A percentile compares a stretch with the other conserved stretches of the same genome.
Evolutionary conservation across 1,284 basidiomycete species (phyloP).

Genomic region (Leccinum pachyderme): DNA sequence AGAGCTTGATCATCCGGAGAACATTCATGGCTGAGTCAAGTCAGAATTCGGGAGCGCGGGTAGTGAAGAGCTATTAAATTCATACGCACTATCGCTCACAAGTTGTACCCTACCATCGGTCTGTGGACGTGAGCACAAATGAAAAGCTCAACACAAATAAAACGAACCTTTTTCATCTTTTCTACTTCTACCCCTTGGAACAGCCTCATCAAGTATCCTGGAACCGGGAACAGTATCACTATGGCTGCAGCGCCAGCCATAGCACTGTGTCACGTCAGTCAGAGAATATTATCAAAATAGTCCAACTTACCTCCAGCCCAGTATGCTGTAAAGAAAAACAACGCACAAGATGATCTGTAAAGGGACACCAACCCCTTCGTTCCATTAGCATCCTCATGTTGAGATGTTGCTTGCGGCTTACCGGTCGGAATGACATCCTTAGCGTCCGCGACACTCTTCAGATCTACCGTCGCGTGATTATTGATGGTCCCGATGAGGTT

Average conservation of each 20-base stretch:
- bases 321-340: slow-evolving; percentile 45
- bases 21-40: slow-evolving; percentile 38
- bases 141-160: background rate
- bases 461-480: slow-evolving; percentile 51
- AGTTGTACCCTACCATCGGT: slow-evolving; percentile 23
- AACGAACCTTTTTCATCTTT: slow-evolving; percentile 18
- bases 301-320: slow-evolving; percentile 38
- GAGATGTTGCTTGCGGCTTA: slow-evolving; percentile 7
- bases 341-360: slow-evolving; percentile 45
- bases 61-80: background rate
- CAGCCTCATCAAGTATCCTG: slow-evolving; percentile 10
- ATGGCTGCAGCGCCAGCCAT: slow-evolving; percentile 15
- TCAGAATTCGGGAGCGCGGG: background rate
- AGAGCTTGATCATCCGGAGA: slow-evolving; percentile 67
- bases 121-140: slow-evolving; percentile 4
- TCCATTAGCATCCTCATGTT: background rate
- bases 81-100: slow-evolving; percentile 19
- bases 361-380: slow-evolving; percentile 40
- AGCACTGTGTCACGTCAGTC: slow-evolving; percentile 8
- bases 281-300: background rate
- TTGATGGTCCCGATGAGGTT: slow-evolving; percentile 51
- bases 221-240: slow-evolving; percentile 13
- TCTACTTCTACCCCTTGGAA: slow-evolving; percentile 15
- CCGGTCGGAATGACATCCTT: slow-evolving; percentile 41
- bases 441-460: slow-evolving; percentile 44